phyloP scores from a whole-genome alignment of 257 asterid genomes.

The Salvia miltiorrhiza region DNA sequence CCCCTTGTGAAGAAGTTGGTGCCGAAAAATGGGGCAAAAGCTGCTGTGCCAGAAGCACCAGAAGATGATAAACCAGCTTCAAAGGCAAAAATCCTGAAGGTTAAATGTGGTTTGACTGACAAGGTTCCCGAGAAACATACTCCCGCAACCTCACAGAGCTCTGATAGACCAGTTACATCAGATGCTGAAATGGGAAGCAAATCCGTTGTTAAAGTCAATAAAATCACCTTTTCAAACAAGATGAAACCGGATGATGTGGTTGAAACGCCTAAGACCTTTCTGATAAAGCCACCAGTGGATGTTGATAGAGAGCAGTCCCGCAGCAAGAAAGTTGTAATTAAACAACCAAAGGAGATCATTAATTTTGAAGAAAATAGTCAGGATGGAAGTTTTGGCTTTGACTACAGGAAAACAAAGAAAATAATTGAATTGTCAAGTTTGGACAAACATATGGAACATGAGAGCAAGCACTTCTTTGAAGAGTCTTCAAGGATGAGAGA shows the following conservation, averaged over 20 bases:
- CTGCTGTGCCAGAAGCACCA: constrained; percentile 48
- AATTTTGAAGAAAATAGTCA: constrained; percentile 71
- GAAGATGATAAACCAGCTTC: constrained; percentile 77
- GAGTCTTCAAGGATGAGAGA: constrained; percentile 58
- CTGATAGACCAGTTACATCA: constrained; percentile 61
- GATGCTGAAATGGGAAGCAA: constrained; percentile 69
- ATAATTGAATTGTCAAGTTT: constrained; percentile 65
- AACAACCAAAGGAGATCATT: constrained; percentile 68
- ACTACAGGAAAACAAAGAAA: constrained; percentile 78
- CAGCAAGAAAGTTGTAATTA: constrained; percentile 75
- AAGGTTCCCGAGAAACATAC: constrained; percentile 67
- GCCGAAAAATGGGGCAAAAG: constrained; percentile 52
- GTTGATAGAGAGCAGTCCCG: constrained; percentile 67
- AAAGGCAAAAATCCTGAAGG: constrained; percentile 81
- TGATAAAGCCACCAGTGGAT: constrained; percentile 79
- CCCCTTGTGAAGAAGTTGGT: constrained; percentile 51
- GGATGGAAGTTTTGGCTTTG: constrained; percentile 80
- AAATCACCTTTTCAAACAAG: constrained; percentile 75
- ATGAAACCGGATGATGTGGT: constrained; percentile 61
- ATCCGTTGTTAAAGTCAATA: constrained; percentile 64
- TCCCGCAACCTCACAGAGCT: constrained; percentile 68
- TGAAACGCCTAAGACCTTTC: constrained; percentile 64
- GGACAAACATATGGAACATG: constrained; percentile 50
- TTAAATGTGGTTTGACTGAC: constrained; percentile 74
- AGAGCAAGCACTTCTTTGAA: constrained; percentile 40